Base-by-base conservation (phyloP, 768 basidiomycete genomes). In the Kwoniella dendrophila region DNA sequence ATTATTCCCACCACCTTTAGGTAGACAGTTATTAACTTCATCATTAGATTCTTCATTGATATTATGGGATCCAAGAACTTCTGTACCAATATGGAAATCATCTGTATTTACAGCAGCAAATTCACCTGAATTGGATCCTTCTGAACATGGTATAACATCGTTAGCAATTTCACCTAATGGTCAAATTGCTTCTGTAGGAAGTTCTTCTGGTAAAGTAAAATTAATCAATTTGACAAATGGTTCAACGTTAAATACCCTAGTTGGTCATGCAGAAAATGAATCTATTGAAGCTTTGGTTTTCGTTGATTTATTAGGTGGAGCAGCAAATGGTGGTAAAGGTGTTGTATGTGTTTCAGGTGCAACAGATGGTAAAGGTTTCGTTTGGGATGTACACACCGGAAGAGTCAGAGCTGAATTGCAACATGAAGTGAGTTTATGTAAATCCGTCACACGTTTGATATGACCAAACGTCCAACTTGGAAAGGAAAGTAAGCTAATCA, bases 361-460 rank as follows among this genome's bases (percentile, higher is more conserved):
- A 4, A 97, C 95, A 3, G 96, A 99, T 73, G 92, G 93, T 0
- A 94, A 92, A 75, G 89, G 87, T 18, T 92, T 90, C 70, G 87
- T 97, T 33, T 99, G 95, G 93, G 96, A 99, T 80, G 83, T 94
- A 43, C 84, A 84, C 51, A 94, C 91, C 26, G 90, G 90, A 84
- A 84, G 89, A 64, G 76, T 93, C 53, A 85, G 96, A 58, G 84
- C 88, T 18, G 92, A 90, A 14, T 81, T 96, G 5, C 82, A 88
- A 64, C 94, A 98, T 72, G 82, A 87, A 78, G 94, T 94, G 64
- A 53, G 85, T 81, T 18, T 29, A 7, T 5, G 34, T 8, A 6
- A 4, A 12, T 27, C 24, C 12, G 30, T 33, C 3, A 36, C 16
- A 16, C 7, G 7, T 16, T 36, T 16, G 41, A 8, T 20, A 43